Base-by-base conservation (phyloP, 768 basidiomycete genomes). In the Galerina marginata region DNA sequence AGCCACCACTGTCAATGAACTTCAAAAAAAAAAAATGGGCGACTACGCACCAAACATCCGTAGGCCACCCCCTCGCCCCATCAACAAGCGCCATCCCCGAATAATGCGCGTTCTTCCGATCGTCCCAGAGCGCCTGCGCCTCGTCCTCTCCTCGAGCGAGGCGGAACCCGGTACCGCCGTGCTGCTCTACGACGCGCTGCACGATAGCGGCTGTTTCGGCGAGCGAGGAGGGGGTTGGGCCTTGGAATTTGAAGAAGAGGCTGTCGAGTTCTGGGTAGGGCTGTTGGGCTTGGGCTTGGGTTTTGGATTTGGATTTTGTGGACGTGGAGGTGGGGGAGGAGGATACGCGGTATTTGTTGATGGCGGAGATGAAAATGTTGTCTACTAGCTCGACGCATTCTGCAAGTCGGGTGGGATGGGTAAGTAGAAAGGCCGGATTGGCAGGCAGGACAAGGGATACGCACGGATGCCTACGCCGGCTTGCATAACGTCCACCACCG, bases 331-430 rank as follows among this genome's bases (percentile, higher is more conserved):
- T 23, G 26, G 15, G 2, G 20, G 46, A 29, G 46, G 47, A 20
- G 15, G 83, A 87, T 62, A 75, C 79, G 65, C 85, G 85, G 57
- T 76, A 83, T 45, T 77, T 75, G 72, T 90, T 88, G 40, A 82
- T 80, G 5, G 88, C 83, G 37, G 77, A 72, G 83, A 93, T 89
- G 72, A 88, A 86, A 45, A 80, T 73, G 48, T 86, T 83, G 70
- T 96, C 94, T 26, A 92, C 80, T 6, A 95, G 84, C 66, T 96
- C 94, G 39, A 94, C 86, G 59, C 93, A 95, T 79, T 95, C 92
- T 89, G 54, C n/a, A 40, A 10, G 20, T 25, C 14, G 25, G 11
- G 20, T 1, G 25, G 38, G 9, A n/a, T 20, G 16, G 42, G 42
- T 43, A 61, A 25, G 44, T 52, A 47, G 39, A 56, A 50, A 26